Conservation (phyloP, 192 early-diverging fungal species). For the Chytriomyces sp. region DNA sequence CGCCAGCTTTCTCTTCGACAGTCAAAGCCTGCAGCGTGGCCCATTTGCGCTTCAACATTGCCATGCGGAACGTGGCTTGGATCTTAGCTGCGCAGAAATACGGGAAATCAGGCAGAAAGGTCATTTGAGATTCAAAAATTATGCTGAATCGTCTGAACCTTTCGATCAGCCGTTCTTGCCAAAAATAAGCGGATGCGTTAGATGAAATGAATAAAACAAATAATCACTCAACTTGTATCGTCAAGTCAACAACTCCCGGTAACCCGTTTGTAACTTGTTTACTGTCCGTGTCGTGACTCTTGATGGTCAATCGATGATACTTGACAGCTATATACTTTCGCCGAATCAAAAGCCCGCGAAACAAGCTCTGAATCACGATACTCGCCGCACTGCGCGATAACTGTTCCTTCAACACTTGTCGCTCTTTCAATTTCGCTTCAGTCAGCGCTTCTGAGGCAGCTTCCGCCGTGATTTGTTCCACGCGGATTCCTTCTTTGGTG, state of each 20-base stretch:
- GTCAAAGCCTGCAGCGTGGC: slow-evolving; percentile 38
- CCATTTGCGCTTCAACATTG: slow-evolving; percentile 43
- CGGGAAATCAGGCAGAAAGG: slow-evolving; percentile 56
- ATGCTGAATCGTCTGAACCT: slow-evolving; percentile 51
- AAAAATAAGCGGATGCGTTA: no score
- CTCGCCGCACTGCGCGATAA: slow-evolving; percentile 52
- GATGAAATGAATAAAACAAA: not conserved
- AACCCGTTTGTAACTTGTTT: slow-evolving; percentile 22
- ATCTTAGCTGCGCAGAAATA: slow-evolving; percentile 60
- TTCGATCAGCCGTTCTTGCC: slow-evolving; percentile 55
- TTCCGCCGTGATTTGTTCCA: slow-evolving; percentile 8
- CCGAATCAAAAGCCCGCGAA: slow-evolving; percentile 48
- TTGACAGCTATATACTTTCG: slow-evolving; percentile 51
- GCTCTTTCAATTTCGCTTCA: slow-evolving; percentile 35
- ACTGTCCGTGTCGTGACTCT: slow-evolving; percentile 35
- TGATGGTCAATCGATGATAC: slow-evolving; percentile 36
- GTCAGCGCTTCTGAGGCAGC: slow-evolving; percentile 3
- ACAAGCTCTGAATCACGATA: slow-evolving; percentile 50
- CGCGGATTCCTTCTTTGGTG: slow-evolving; percentile 26
- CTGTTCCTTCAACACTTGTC: slow-evolving; percentile 44
- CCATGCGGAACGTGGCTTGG: slow-evolving; percentile 55
- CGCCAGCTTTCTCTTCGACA: slow-evolving; percentile 23
- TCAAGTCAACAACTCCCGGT: slow-evolving; percentile 46
- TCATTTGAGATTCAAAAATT: slow-evolving; percentile 38
- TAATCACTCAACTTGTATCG: slow-evolving; percentile 44